A percentile compares a stretch with the other conserved stretches of the same genome.
Conservation (phyloP, 2,329 filamentous ascomycete genomes). For the Fusarium protoensiforme region DNA sequence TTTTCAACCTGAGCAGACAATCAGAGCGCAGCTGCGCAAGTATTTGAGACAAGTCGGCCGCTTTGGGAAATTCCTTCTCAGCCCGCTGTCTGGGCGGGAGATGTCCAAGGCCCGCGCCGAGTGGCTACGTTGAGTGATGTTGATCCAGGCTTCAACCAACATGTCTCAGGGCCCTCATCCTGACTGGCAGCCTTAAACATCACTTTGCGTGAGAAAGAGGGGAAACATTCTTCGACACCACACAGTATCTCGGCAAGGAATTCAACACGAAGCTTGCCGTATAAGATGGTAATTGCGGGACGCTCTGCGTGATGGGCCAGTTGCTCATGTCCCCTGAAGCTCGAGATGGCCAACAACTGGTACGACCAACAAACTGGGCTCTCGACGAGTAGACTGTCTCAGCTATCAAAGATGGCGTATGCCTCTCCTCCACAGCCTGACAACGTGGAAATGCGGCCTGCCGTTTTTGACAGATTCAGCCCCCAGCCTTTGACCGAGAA, state of each 20-base stretch:
- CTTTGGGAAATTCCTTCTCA: conserved; percentile 13
- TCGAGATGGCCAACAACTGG: background rate
- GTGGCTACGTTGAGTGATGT: conserved; percentile 1
- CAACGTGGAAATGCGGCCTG: conserved; percentile 15
- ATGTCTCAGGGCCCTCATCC: conserved; percentile 2
- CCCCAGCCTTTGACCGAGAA: conserved; percentile 15
- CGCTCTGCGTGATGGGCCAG: background rate
- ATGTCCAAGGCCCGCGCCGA: conserved; percentile 31
- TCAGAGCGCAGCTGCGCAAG: conserved; percentile 6
- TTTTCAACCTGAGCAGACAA: conserved; percentile 14
- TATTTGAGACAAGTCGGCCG: conserved; percentile 25
- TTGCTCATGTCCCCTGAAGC: background rate
- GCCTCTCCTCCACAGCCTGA: background rate
- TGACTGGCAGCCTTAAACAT: background rate
- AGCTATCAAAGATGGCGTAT: background rate
- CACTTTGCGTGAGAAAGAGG: background rate
- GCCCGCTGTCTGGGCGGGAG: conserved; percentile 10
- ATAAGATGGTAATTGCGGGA: background rate
- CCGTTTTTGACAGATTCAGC: conserved; percentile 24
- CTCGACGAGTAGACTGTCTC: background rate
- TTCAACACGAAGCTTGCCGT: background rate
- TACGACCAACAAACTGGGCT: background rate
- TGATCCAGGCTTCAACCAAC: background rate
- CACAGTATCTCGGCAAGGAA: background rate
- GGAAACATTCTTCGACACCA: background rate